Evolutionary conservation across 176 grass and related monocot genomes (phyloP).

Genomic region (Oryza australiensis): DNA sequence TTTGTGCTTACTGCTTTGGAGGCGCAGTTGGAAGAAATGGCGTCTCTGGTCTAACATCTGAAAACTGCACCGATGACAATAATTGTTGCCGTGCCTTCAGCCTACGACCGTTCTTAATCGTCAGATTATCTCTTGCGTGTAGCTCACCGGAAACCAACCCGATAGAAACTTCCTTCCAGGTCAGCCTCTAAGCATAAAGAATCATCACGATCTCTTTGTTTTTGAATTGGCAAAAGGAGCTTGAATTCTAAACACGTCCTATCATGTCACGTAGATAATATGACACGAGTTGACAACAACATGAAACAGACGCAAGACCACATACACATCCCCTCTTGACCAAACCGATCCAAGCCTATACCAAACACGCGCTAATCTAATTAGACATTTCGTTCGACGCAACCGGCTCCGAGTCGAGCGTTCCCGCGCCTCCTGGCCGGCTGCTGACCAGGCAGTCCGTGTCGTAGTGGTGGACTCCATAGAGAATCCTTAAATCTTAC

Average conservation of each 20-base stretch:
- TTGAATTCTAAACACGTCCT: neutral
- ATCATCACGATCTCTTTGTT: neutral
- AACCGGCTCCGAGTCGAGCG: neutral
- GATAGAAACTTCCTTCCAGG: constrained; percentile 24
- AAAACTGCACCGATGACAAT: neutral
- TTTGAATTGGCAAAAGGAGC: neutral
- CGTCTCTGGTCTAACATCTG: neutral
- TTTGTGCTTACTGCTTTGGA: constrained; percentile 6
- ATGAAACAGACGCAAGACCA: neutral
- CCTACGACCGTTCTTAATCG: neutral
- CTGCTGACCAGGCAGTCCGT: constrained; percentile 21
- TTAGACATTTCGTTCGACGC: constrained; percentile 16
- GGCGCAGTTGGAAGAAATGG: constrained; percentile 13
- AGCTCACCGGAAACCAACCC: constrained; percentile 18
- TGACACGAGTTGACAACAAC: constrained; percentile 31
- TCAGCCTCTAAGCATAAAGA: constrained; percentile 11
- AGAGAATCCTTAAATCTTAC: constrained; percentile 33
- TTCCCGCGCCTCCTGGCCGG: constrained; percentile 4
- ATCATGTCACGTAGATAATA: constrained; percentile 1
- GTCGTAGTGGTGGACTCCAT: neutral
- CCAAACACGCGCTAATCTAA: neutral
- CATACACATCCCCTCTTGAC: constrained; percentile 31
- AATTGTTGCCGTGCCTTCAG: neutral
- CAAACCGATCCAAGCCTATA: neutral
- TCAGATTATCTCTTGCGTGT: neutral